Conservation (phyloP, 495 filamentous ascomycete species). For the Xylaria curta region DNA sequence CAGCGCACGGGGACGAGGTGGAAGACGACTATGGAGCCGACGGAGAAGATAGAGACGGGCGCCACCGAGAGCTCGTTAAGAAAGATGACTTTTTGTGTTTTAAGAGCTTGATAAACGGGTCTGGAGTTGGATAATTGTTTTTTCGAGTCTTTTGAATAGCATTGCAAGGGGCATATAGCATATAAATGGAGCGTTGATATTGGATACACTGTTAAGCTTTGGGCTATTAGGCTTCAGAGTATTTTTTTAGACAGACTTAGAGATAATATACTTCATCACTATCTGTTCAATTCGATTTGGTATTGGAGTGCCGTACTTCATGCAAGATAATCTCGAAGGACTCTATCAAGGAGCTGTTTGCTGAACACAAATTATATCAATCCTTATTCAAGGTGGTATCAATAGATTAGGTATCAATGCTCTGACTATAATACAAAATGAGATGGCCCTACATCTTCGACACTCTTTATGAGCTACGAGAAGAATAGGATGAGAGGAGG, state of each 20-base stretch:
- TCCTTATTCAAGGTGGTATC: neutral
- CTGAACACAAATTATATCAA: neutral
- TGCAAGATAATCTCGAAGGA: neutral
- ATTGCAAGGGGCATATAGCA: slow-evolving; percentile 18
- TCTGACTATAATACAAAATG: neutral
- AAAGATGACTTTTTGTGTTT: slow-evolving; percentile 34
- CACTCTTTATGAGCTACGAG: neutral
- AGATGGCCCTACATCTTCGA: no score
- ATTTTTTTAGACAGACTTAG: neutral
- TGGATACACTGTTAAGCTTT: neutral
- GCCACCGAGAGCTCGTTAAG: slow-evolving; percentile 28
- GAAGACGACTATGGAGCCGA: slow-evolving; percentile 46
- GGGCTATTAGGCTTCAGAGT: neutral
- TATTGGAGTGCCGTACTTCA: neutral
- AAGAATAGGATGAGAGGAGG: neutral
- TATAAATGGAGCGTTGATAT: neutral
- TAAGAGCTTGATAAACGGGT: neutral
- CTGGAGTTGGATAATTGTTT: neutral
- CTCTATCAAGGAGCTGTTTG: neutral
- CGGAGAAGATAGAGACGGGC: slow-evolving; percentile 29
- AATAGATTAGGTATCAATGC: neutral
- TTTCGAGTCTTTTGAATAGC: slow-evolving; percentile 1
- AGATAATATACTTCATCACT: neutral
- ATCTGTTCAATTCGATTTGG: neutral
- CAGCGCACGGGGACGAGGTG: slow-evolving; percentile 49